These are phyloP conservation scores for Metschnikowia matae DNA, from an alignment of 805 yeast genomes.

Conservation along the genomic window DNA sequence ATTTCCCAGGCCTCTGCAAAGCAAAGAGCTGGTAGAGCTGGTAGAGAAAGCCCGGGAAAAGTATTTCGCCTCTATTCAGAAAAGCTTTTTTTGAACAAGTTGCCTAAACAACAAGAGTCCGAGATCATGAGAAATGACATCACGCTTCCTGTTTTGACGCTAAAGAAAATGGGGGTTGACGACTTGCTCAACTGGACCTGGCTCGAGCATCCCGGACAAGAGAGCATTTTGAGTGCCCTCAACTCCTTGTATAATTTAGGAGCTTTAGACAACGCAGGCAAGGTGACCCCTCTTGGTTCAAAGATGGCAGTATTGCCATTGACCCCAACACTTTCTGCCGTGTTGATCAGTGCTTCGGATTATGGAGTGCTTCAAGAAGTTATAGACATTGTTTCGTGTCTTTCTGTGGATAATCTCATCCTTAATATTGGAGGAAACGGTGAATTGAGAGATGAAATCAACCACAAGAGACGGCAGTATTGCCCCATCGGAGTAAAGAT, in stretches of 20 bases:
- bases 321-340: constrained; percentile 89
- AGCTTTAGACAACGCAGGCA: constrained; percentile 74
- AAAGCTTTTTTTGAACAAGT: constrained; percentile 48
- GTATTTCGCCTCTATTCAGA: constrained; percentile 83
- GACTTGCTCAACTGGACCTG: constrained; percentile 87
- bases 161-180: constrained; percentile 77
- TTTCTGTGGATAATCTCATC: constrained; percentile 86
- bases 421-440: constrained; percentile 64
- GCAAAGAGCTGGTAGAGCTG: constrained; percentile 98
- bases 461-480: constrained; percentile 63
- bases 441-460: constrained; percentile 79
- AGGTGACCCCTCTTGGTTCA: constrained; percentile 73
- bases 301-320: constrained; percentile 87
- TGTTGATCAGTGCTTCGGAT: constrained; percentile 66
- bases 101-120: constrained; percentile 83
- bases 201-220: constrained; percentile 86
- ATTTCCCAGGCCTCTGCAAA: constrained; percentile 91
- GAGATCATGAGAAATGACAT: constrained; percentile 87
- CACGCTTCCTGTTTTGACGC: constrained; percentile 75
- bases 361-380: constrained; percentile 59
- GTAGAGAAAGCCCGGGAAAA: constrained; percentile 90
- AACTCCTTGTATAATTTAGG: constrained; percentile 71
- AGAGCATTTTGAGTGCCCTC: constrained; percentile 70
- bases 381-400: constrained; percentile 85
- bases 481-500: constrained; percentile 66